phyloP scores from a whole-genome alignment of 2,329 filamentous ascomycete genomes.

The Fusarium subtropicale region DNA sequence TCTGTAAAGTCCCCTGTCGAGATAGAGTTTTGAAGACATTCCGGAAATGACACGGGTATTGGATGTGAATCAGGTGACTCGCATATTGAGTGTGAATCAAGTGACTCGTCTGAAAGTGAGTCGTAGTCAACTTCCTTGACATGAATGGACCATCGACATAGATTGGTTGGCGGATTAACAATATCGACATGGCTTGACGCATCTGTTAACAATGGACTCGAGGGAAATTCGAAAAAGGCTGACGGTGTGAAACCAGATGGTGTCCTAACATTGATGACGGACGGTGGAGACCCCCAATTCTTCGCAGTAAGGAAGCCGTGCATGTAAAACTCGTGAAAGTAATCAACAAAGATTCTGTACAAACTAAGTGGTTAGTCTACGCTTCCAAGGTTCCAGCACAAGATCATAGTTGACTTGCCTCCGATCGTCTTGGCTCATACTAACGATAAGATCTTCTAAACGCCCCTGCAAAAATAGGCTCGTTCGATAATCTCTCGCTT shows the following conservation, averaged over 20 bases:
- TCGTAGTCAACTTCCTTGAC: accelerated
- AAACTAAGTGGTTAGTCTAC: accelerated
- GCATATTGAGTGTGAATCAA: not conserved
- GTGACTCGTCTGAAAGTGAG: accelerated
- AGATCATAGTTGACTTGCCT: not conserved
- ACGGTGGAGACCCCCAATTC: not conserved
- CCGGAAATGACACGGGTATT: not conserved
- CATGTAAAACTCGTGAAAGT: conserved; percentile 35
- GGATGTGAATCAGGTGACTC: accelerated
- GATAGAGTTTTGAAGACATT: not conserved
- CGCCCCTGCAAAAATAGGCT: conserved; percentile 26
- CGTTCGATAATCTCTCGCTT: not conserved
- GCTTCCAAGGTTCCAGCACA: not conserved
- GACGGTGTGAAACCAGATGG: not conserved
- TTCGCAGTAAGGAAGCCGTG: conserved; percentile 6
- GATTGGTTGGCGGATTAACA: accelerated
- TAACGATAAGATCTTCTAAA: conserved; percentile 3
- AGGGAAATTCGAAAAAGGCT: not conserved
- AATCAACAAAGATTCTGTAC: conserved; percentile 10
- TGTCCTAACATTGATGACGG: not conserved
- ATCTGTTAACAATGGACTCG: not conserved
- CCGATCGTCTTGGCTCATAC: conserved; percentile 16
- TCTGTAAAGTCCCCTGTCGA: not conserved
- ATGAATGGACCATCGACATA: not conserved
- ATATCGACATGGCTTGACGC: not conserved